Conservation (phyloP, 768 basidiomycete species). For the Naematelia aurantialba region DNA sequence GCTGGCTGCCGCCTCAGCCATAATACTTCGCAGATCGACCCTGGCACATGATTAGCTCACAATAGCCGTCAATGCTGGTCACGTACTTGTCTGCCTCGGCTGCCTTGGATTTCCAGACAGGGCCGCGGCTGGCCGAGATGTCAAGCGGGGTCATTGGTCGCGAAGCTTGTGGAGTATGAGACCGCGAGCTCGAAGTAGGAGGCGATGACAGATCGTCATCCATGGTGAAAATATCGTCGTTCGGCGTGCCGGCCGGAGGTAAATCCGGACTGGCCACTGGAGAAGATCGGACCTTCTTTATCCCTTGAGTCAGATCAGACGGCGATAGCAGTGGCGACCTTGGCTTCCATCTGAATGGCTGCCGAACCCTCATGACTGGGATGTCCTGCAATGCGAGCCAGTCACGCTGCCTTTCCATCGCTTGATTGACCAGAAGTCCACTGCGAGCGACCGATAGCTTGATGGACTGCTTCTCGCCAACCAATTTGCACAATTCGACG, state of each 20-base stretch:
- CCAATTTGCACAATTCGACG: conserved; percentile 62
- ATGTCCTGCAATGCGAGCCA: conserved; percentile 61
- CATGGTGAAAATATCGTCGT: conserved; percentile 78
- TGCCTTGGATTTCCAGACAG: conserved; percentile 25
- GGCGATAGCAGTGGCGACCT: conserved; percentile 44
- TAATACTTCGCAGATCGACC: conserved; percentile 77
- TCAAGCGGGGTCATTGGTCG: conserved; percentile 38
- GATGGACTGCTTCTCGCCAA: conserved; percentile 60
- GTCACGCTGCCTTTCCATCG: conserved; percentile 62
- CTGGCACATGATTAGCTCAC: conserved; percentile 51
- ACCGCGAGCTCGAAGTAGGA: conserved; percentile 28
- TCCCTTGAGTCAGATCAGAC: conserved; percentile 25
- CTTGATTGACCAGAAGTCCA: conserved; percentile 55
- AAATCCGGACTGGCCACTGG: conserved; percentile 44
- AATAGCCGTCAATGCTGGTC: conserved; percentile 1
- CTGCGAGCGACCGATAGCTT: conserved; percentile 68
- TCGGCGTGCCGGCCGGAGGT: conserved; percentile 38
- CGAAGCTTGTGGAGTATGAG: conserved; percentile 20
- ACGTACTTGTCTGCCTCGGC: conserved; percentile 47
- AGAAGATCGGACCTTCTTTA: conserved; percentile 22
- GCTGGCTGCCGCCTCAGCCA: conserved; percentile 65
- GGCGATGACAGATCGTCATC: conserved; percentile 61
- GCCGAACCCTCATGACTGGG: conserved; percentile 42
- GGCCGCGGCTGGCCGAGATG: conserved; percentile 21
- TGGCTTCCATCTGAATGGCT: conserved; percentile 38